Percentiles rank a stretch among this genome's conserved stretches.
Conservation (phyloP, 2,329 filamentous ascomycete genomes). For the Aschersonia sp. region DNA sequence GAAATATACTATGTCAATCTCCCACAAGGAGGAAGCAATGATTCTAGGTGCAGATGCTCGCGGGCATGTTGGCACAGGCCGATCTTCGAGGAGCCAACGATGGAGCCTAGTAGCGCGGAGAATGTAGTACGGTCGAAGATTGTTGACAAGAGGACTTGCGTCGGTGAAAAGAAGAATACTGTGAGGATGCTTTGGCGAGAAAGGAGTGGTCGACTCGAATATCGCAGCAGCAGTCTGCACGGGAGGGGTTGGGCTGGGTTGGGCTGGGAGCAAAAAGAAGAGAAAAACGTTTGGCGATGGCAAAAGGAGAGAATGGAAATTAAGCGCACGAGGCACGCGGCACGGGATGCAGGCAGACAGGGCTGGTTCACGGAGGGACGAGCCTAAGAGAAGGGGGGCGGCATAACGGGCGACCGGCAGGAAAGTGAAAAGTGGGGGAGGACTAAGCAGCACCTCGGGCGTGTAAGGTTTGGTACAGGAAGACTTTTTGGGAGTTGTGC, state of each 20-base stretch:
- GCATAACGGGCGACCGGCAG: not conserved
- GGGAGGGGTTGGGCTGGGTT: not conserved
- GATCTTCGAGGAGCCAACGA: not conserved
- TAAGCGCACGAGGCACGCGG: not conserved
- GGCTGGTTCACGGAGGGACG: not conserved
- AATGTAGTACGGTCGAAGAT: not conserved
- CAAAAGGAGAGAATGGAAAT: not conserved
- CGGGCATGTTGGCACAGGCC: conserved; percentile 4
- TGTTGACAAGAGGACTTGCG: not conserved
- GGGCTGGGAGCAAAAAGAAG: not conserved
- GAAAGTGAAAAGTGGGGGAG: not conserved
- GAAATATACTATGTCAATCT: not conserved
- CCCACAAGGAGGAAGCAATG: not conserved
- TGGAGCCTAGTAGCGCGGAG: not conserved
- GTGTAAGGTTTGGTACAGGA: not conserved
- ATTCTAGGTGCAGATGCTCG: not conserved
- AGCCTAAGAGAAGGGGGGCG: not conserved
- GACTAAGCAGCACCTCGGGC: not conserved
- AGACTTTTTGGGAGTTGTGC: not conserved
- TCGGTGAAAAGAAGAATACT: too few relatives aligned
- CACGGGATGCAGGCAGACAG: not conserved
- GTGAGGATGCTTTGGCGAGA: not conserved
- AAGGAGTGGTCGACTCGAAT: not conserved
- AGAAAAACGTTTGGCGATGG: not conserved
- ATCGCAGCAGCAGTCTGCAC: not conserved